Percentiles rank a stretch among this genome's conserved stretches.
phyloP scores from a whole-genome alignment of 1,284 basidiomycete species.

The Kwoniella shivajii region DNA sequence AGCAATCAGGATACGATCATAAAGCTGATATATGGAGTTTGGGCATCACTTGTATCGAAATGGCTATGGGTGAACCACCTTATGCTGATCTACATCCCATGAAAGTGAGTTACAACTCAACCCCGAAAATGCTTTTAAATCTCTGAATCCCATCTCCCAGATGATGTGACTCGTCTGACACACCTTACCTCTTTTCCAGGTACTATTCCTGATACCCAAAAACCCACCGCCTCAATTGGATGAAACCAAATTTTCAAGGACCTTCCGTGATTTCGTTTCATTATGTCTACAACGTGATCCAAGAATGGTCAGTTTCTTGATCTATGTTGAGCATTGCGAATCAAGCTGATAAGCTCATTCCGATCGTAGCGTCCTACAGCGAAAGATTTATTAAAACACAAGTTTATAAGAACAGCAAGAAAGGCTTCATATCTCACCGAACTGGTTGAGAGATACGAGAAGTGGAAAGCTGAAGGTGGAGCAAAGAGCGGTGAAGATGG shows the following conservation, averaged over 20 bases:
- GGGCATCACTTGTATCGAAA: conserved; percentile 93
- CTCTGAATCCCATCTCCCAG: no score
- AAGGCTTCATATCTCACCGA: conserved; percentile 93
- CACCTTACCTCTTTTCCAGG: conserved; percentile 57
- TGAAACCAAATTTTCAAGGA: conserved; percentile 76
- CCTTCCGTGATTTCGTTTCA: conserved; percentile 91
- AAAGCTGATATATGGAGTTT: conserved; percentile 98
- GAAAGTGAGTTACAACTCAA: conserved; percentile 65
- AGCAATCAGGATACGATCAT: conserved; percentile 98
- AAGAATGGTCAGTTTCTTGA: conserved; percentile 66
- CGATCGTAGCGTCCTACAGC: conserved; percentile 77
- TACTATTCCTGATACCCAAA: conserved; percentile 96
- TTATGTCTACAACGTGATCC: conserved; percentile 94
- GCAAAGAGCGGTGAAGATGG: conserved; percentile 69
- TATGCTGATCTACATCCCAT: conserved; percentile 98
- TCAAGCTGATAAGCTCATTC: conserved; percentile 11
- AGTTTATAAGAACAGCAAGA: conserved; percentile 91
- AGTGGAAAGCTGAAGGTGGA: conserved; percentile 88
- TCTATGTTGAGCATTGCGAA: no score
- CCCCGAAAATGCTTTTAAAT: background rate
- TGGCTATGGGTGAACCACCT: conserved; percentile 95
- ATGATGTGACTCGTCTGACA: no score
- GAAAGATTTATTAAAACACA: conserved; percentile 92
- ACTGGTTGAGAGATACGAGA: conserved; percentile 88
- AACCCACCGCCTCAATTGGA: conserved; percentile 91